phyloP scores from a whole-genome alignment of 257 asterid species.

The Nicotiana benthamiana region DNA sequence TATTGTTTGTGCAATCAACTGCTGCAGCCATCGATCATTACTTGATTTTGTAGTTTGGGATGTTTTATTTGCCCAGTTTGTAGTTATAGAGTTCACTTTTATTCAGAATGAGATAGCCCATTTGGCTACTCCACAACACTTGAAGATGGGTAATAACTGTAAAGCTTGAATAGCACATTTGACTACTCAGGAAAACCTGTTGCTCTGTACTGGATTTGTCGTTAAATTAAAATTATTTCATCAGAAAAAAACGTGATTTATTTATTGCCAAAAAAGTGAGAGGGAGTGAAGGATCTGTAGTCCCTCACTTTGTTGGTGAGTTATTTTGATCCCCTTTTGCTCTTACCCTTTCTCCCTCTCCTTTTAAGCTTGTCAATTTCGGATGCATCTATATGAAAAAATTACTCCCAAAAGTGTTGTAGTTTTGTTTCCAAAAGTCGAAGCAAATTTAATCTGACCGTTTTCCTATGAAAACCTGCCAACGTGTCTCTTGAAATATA shows the following conservation, averaged over 20 bases:
- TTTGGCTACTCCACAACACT: neutral
- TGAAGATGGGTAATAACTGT: neutral
- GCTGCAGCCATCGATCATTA: neutral
- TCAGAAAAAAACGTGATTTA: too few species aligned
- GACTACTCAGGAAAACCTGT: neutral
- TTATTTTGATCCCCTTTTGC: too few species aligned
- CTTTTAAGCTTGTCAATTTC: neutral
- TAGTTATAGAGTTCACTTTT: conserved; percentile 2
- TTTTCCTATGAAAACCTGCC: too few species aligned
- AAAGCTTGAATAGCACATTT: neutral
- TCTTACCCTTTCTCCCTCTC: neutral
- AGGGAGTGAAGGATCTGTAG: too few species aligned
- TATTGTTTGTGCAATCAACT: conserved; percentile 4
- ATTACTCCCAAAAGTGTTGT: neutral
- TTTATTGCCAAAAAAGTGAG: too few species aligned
- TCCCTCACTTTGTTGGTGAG: too few species aligned
- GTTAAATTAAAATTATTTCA: too few species aligned
- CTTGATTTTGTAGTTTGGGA: conserved; percentile 7
- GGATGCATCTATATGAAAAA: neutral
- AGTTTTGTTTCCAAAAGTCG: too few species aligned
- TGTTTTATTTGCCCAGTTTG: neutral
- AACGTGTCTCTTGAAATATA: too few species aligned
- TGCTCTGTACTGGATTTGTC: neutral
- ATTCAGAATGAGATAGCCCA: neutral
- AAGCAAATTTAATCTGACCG: too few species aligned